Base-by-base conservation (phyloP, 2,329 filamentous ascomycete genomes). In the Teratosphaeria destructans region DNA sequence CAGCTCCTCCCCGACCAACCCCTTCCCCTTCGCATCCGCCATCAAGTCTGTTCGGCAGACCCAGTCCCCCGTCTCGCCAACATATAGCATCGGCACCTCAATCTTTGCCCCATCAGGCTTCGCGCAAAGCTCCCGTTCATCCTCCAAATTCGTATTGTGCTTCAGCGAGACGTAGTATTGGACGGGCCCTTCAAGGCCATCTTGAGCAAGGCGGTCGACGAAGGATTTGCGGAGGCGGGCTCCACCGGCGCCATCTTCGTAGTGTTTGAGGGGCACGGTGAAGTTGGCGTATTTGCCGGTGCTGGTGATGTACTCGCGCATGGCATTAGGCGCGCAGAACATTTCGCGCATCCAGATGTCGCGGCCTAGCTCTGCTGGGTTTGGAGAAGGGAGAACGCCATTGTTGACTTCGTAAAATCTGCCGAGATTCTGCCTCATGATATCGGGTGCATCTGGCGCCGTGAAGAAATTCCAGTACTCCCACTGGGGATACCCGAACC, bases 381-480 rank as follows among this genome's bases (percentile, higher is more conserved):
- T 34, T 3, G 62, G 56, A 1, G 63, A 65, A n/a, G 57, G 59
- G 27, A 54, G 60, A 39, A 56, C 12, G 23, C 64, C 64, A 34
- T 65, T 59, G 39, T 64, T 65, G 56, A 62, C 61, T 58, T 65
- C 64, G 52, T 57, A 64, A n/a, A 49, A 49, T n/a, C 43, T n/a
- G 3, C n/a, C 43, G 8, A 49, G 43, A 26, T 49, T 49, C 16
- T 60, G 57, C 32, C 65, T 59, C 49, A 81, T 66, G n/a, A 80
- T 52, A 1, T 65, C 64, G 1, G 71, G 63, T 1, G 72, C 75
- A 43, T 79, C 76, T 0, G 72, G 66, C 0, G 74, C 71, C 3
- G 68, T 70, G 64, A 79, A 76, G 27, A 80, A 72, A 58, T 77
- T 66, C 76, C 77, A 80, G 68, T 81, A 81, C 52, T 72, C 68